Evolutionary conservation across 208 protist genomes (phyloP).

Genomic region (Strigomonas culicis): DNA sequence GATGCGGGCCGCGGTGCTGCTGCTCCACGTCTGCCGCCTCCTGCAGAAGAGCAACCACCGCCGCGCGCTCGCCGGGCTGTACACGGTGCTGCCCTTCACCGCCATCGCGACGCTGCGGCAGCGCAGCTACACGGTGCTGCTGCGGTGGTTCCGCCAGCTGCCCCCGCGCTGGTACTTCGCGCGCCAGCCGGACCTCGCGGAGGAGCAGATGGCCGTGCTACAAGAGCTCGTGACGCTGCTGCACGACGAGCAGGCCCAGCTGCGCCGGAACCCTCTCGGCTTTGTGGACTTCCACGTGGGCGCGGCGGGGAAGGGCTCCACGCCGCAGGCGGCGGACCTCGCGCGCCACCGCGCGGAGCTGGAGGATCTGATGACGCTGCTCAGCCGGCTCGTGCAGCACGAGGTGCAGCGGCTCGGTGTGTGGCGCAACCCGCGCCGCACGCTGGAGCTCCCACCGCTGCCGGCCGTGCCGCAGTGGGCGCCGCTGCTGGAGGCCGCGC

Average conservation of each 20-base stretch:
- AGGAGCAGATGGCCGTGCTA: slow-evolving; percentile 45
- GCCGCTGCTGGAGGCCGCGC: slow-evolving; percentile 38
- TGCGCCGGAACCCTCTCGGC: slow-evolving; percentile 31
- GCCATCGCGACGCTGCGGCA: slow-evolving; percentile 66
- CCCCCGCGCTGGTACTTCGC: slow-evolving; percentile 82
- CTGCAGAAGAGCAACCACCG: slow-evolving; percentile 53
- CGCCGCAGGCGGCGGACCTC: slow-evolving; percentile 16
- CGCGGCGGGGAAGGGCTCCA: neutral
- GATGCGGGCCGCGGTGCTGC: slow-evolving; percentile 60
- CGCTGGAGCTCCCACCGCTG: slow-evolving; percentile 25
- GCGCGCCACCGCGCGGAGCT: slow-evolving; percentile 42
- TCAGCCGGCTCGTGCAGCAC: slow-evolving; percentile 63
- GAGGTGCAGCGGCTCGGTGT: slow-evolving; percentile 64
- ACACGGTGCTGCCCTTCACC: slow-evolving; percentile 44
- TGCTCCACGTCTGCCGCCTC: slow-evolving; percentile 51
- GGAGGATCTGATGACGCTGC: slow-evolving; percentile 37
- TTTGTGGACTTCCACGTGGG: slow-evolving; percentile 58
- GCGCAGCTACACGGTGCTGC: slow-evolving; percentile 63
- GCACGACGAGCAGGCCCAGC: slow-evolving; percentile 29
- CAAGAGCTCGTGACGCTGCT: slow-evolving; percentile 51
- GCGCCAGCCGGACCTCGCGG: slow-evolving; percentile 35
- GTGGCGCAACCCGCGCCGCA: slow-evolving; percentile 65
- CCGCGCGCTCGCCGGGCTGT: slow-evolving; percentile 30
- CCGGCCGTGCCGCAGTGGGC: slow-evolving; percentile 26
- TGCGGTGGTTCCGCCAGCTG: slow-evolving; percentile 81